A percentile compares a stretch with the other conserved stretches of the same genome.
Evolutionary conservation across 257 asterid species (phyloP).

Genomic region (Gentiana macrophylla): DNA sequence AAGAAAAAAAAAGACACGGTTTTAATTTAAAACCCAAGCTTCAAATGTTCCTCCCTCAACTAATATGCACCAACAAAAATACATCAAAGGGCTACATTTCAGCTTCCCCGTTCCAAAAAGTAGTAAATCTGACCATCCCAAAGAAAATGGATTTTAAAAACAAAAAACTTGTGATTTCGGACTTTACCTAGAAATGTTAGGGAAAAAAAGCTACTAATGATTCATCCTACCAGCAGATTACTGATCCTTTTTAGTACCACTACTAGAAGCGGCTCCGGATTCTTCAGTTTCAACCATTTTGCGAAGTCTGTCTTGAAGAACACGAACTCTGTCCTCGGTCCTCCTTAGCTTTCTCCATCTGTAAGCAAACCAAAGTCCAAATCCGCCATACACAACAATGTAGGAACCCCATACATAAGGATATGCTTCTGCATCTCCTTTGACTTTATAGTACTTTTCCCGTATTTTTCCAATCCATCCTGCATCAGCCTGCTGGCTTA

Average conservation of each 20-base stretch:
- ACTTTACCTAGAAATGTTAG: too few relatives aligned
- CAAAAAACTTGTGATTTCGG: too few relatives aligned
- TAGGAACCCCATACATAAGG: constrained; percentile 95
- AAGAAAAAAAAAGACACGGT: too few relatives aligned
- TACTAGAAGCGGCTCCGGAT: constrained; percentile 18
- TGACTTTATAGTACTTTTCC: constrained; percentile 34
- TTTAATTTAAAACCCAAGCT: too few relatives aligned
- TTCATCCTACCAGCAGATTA: constrained; percentile 22
- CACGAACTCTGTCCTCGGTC: constrained; percentile 65
- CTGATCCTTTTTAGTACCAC: constrained; percentile 17
- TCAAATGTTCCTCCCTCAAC: too few relatives aligned
- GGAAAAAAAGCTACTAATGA: constrained; percentile 8
- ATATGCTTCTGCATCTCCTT: constrained; percentile 64
- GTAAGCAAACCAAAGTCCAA: constrained; percentile 68
- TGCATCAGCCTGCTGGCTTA: constrained; percentile 10
- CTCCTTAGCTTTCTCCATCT: constrained; percentile 71
- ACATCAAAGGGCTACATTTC: too few relatives aligned
- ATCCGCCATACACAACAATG: constrained; percentile 59
- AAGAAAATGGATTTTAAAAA: too few relatives aligned
- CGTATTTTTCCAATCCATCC: constrained; percentile 35
- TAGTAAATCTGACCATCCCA: too few relatives aligned
- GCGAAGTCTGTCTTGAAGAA: constrained; percentile 57
- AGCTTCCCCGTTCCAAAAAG: too few relatives aligned
- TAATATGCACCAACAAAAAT: too few relatives aligned
- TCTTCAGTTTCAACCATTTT: constrained; percentile 41